Conservation (phyloP, 2,329 filamentous ascomycete species). For the Hymenoscyphus fraxineus region DNA sequence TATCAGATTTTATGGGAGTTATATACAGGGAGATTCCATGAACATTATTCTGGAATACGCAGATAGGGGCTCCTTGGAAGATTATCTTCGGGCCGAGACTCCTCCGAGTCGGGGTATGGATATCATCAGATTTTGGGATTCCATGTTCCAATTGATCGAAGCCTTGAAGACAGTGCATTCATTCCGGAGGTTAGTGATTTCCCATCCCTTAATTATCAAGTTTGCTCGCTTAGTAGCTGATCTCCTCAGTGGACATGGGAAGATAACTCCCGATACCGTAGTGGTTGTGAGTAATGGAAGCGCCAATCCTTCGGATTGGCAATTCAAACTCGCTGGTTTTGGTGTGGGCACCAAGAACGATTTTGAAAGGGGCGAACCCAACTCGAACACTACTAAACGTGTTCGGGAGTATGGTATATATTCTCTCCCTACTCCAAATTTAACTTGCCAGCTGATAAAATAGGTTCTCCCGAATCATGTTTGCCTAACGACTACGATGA, state of each 20-base stretch:
- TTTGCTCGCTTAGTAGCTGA: conserved; percentile 14
- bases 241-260: conserved; percentile 32
- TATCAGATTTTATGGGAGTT: conserved; percentile 32
- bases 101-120: conserved; percentile 30
- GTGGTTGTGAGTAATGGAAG: conserved; percentile 27
- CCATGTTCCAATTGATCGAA: conserved; percentile 32
- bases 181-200: conserved; percentile 15
- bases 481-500: conserved; percentile 14
- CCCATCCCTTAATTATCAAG: neutral
- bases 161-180: conserved; percentile 29
- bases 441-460: conserved; percentile 30
- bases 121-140: conserved; percentile 35
- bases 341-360: conserved; percentile 24
- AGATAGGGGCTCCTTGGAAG: conserved; percentile 34
- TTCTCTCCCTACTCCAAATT: conserved; percentile 19
- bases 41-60: conserved; percentile 38
- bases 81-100: conserved; percentile 30
- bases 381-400: neutral
- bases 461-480: conserved; percentile 7
- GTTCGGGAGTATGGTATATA: conserved; percentile 22
- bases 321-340: conserved; percentile 35
- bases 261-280: conserved; percentile 36
- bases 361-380: neutral
- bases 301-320: conserved; percentile 23
- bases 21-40: conserved; percentile 27